phyloP scores from a whole-genome alignment of 805 yeast species.

The Schizosaccharomyces lindneri region DNA sequence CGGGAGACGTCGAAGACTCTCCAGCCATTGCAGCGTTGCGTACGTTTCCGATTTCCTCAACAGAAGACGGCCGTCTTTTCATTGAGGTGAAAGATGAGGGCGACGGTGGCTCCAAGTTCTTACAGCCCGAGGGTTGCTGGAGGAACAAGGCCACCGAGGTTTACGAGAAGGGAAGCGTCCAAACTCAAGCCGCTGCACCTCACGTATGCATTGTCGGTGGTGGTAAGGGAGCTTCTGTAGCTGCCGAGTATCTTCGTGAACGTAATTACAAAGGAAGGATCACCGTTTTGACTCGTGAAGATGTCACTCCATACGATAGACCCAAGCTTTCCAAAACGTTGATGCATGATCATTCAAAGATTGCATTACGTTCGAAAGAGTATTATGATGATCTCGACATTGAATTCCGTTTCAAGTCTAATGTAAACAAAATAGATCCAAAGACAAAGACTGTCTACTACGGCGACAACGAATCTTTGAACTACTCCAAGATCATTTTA shows the following conservation, averaged over 20 bases:
- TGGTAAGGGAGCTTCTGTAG: constrained; percentile 3
- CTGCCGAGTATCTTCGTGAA: constrained; percentile 2
- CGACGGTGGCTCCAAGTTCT: not conserved
- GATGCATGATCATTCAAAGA: constrained; percentile 1
- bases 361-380: constrained; percentile 2
- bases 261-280: not conserved
- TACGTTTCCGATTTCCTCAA: not conserved
- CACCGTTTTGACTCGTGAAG: constrained; percentile 3
- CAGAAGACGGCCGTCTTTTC: constrained; percentile 1
- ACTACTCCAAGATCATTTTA: constrained; percentile 3
- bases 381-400: constrained; percentile 2
- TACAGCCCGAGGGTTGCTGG: not conserved
- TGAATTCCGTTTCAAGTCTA: not conserved
- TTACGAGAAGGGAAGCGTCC: not conserved
- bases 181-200: not conserved
- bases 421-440: constrained; percentile 2
- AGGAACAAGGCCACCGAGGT: not conserved
- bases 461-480: not conserved
- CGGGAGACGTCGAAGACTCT: constrained; percentile 4
- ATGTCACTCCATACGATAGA: constrained; percentile 3
- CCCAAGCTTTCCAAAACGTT: constrained; percentile 4
- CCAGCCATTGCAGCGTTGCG: constrained; percentile 3
- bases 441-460: not conserved
- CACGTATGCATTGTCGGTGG: constrained; percentile 2
- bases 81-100: not conserved